Conservation (phyloP, 75 land plant genomes). For the Selaginella tamariscina region DNA sequence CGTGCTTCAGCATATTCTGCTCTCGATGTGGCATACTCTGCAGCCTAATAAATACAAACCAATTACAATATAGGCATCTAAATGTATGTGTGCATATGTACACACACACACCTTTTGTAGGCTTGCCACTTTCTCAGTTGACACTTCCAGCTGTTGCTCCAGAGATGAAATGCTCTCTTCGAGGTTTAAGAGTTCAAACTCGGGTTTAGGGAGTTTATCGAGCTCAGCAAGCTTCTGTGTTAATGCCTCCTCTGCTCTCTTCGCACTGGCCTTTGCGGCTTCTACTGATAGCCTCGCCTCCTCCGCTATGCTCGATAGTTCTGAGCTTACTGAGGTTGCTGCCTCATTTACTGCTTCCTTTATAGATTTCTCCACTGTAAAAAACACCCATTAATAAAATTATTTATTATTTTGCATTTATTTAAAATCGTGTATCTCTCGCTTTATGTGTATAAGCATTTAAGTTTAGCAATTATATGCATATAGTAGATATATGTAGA, state of each 20-base stretch:
- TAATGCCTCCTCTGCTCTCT: conserved; percentile 26
- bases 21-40: conserved; percentile 21
- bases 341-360: conserved; percentile 26
- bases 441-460: no score
- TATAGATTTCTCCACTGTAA: conserved; percentile 38
- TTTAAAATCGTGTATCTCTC: no score
- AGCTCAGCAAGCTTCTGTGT: conserved; percentile 23
- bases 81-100: no score
- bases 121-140: conserved; percentile 27
- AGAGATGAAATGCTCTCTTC: conserved; percentile 27
- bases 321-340: conserved; percentile 30
- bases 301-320: conserved; percentile 29
- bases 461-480: no score
- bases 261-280: conserved; percentile 35
- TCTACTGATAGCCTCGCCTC: conserved; percentile 38
- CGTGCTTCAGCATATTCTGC: conserved; percentile 34
- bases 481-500: no score
- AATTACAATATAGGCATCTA: no score
- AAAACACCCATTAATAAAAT: no score
- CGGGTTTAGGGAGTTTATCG: conserved; percentile 33
- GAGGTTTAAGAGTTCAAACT: conserved; percentile 29
- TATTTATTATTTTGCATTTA: no score
- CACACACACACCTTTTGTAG: no score
- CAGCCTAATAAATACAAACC: no score
- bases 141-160: conserved; percentile 27